Evolutionary conservation across 2,329 filamentous ascomycete species (phyloP).

Genomic region (Fusarium secorum): DNA sequence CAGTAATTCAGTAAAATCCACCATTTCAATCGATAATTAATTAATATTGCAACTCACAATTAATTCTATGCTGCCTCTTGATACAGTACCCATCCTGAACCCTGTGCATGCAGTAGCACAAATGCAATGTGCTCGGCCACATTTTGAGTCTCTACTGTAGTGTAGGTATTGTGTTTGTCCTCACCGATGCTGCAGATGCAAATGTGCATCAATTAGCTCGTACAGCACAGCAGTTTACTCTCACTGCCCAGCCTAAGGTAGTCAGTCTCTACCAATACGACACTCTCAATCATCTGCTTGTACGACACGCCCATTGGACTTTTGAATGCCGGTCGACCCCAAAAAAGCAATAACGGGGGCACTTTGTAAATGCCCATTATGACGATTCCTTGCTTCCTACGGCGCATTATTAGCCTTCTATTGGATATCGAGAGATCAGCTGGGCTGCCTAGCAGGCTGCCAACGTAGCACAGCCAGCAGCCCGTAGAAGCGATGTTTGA

Average conservation of each 20-base stretch:
- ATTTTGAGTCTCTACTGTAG: slow-evolving; percentile 23
- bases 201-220: slow-evolving; percentile 21
- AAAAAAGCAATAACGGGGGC: slow-evolving; percentile 23
- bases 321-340: slow-evolving; percentile 17
- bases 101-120: slow-evolving; percentile 27
- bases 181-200: slow-evolving; percentile 22
- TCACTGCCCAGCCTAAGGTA: neutral
- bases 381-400: slow-evolving; percentile 28
- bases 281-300: slow-evolving; percentile 12
- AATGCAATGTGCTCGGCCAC: slow-evolving; percentile 23
- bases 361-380: slow-evolving; percentile 29
- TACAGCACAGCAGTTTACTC: slow-evolving; percentile 1
- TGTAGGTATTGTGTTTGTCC: neutral
- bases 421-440: slow-evolving; percentile 28
- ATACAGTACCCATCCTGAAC: neutral
- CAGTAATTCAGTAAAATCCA: slow-evolving; percentile 30
- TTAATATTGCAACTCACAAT: slow-evolving; percentile 33
- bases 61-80: slow-evolving; percentile 2
- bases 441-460: slow-evolving; percentile 25
- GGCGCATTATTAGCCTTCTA: slow-evolving; percentile 10
- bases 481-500: slow-evolving; percentile 4
- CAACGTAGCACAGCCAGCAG: slow-evolving; percentile 25
- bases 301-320: slow-evolving; percentile 26
- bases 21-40: slow-evolving; percentile 11
- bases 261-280: slow-evolving; percentile 6